Percentiles rank a stretch among this genome's conserved stretches.
Conservation (phyloP, 2,329 filamentous ascomycete genomes). For the Fusarium napiforme region DNA sequence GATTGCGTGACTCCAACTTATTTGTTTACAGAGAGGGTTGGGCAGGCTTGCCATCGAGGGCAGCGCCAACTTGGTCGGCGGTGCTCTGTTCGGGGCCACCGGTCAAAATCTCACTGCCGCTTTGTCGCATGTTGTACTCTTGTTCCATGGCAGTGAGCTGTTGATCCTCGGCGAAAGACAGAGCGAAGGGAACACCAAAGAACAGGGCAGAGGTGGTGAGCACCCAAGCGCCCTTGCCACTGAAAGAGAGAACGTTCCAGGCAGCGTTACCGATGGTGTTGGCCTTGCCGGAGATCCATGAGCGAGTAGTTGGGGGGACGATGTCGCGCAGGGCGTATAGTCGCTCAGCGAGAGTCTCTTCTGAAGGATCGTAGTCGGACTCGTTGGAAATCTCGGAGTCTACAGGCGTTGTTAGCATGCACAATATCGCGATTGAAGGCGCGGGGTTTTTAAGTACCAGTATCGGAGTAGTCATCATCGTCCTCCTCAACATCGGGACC, state of each 20-base stretch:
- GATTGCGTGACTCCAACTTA: constrained; percentile 3
- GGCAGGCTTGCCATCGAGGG: constrained; percentile 58
- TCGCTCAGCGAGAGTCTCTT: constrained; percentile 73
- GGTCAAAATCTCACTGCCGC: constrained; percentile 77
- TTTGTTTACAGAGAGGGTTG: constrained; percentile 63
- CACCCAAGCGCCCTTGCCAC: constrained; percentile 90
- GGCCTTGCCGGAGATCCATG: constrained; percentile 71
- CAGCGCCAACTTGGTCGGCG: constrained; percentile 61
- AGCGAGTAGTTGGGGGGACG: constrained; percentile 76
- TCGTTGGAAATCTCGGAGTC: constrained; percentile 88
- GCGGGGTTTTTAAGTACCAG: constrained; percentile 68
- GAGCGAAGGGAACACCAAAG: constrained; percentile 90
- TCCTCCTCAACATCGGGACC: constrained; percentile 85
- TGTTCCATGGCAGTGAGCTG: constrained; percentile 97
- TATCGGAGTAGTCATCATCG: constrained; percentile 95
- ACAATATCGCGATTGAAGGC: background rate
- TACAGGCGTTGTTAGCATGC: constrained; percentile 54
- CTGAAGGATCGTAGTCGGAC: constrained; percentile 71
- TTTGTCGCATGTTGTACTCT: constrained; percentile 95
- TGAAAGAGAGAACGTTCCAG: constrained; percentile 72
- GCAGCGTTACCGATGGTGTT: constrained; percentile 61
- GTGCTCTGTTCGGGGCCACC: constrained; percentile 58
- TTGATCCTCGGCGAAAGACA: constrained; percentile 95
- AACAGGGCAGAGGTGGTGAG: constrained; percentile 89
- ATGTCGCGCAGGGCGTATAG: constrained; percentile 80